Evolutionary conservation across 192 early-diverging fungal genomes (phyloP).

Genomic region (Podila minutissima): DNA sequence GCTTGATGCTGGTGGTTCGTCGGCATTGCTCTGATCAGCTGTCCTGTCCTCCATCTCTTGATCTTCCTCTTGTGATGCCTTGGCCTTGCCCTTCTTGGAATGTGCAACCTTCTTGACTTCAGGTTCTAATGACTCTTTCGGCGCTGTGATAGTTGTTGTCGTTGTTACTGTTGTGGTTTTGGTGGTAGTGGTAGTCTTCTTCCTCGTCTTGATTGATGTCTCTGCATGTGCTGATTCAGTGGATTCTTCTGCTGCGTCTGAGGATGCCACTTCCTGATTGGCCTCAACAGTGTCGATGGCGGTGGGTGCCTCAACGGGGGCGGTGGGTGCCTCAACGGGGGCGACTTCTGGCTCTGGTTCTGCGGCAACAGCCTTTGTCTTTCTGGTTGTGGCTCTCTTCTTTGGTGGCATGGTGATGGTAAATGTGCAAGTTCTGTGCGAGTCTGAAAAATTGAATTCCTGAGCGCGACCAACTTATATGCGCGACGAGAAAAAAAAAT

Average conservation of each 20-base stretch:
- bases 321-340: background rate
- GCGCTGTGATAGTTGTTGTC: background rate
- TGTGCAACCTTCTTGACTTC: background rate
- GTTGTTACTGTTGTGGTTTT: background rate
- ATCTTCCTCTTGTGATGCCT: background rate
- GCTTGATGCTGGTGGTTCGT: background rate
- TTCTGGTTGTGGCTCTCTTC: constrained; percentile 20
- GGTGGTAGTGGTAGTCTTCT: background rate
- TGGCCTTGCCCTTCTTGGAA: too few relatives aligned
- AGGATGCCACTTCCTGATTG: background rate
- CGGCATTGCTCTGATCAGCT: background rate
- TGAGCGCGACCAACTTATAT: too few relatives aligned
- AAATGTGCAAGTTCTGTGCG: background rate
- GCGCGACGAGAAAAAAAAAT: background rate
- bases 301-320: background rate
- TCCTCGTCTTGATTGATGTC: background rate
- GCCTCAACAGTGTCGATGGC: constrained; percentile 10
- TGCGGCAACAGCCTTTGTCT: constrained; percentile 19
- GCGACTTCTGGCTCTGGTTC: background rate
- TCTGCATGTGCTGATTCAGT: constrained; percentile 1
- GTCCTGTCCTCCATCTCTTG: background rate
- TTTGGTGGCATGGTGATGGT: constrained; percentile 29
- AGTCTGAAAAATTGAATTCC: background rate
- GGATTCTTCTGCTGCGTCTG: background rate
- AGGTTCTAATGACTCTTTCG: background rate